These are phyloP conservation scores for Exserohilum rostratum DNA, from an alignment of 2,329 filamentous ascomycete genomes.

Conservation along the genomic window DNA sequence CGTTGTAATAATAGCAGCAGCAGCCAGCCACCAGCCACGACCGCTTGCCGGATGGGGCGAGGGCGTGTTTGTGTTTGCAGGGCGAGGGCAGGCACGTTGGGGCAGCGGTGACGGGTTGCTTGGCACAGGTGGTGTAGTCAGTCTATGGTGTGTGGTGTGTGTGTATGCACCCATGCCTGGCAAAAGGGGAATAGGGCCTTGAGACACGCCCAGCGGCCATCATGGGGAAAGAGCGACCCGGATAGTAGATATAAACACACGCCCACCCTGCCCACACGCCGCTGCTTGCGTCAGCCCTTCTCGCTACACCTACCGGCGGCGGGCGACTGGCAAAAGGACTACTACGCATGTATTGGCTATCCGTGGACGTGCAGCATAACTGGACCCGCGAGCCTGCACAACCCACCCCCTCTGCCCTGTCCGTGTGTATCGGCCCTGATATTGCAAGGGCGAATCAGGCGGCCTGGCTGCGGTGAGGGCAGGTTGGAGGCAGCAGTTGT, in stretches of 20 bases:
- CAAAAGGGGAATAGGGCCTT: no score
- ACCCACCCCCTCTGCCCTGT: background rate
- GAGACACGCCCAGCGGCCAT: background rate
- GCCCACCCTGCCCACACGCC: constrained; percentile 52
- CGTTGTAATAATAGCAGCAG: no score
- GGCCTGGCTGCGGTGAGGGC: no score
- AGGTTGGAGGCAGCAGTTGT: no score
- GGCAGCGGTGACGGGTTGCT: background rate
- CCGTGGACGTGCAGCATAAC: no score
- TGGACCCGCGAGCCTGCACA: constrained; percentile 43
- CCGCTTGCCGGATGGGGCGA: no score
- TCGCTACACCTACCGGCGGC: constrained; percentile 67
- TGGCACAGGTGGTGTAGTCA: background rate
- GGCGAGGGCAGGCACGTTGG: background rate
- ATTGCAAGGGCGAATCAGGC: no score
- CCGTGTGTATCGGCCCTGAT: no score
- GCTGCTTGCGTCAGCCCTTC: constrained; percentile 62
- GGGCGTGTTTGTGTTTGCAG: no score
- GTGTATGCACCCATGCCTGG: background rate
- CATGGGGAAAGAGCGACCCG: background rate
- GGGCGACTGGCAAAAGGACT: no score
- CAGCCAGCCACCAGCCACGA: no score
- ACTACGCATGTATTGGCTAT: no score
- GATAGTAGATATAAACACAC: background rate
- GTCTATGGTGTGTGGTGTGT: background rate